These are phyloP conservation scores for Xylariaceae sp. DNA, from an alignment of 2,329 filamentous ascomycete genomes.

Conservation along the genomic window DNA sequence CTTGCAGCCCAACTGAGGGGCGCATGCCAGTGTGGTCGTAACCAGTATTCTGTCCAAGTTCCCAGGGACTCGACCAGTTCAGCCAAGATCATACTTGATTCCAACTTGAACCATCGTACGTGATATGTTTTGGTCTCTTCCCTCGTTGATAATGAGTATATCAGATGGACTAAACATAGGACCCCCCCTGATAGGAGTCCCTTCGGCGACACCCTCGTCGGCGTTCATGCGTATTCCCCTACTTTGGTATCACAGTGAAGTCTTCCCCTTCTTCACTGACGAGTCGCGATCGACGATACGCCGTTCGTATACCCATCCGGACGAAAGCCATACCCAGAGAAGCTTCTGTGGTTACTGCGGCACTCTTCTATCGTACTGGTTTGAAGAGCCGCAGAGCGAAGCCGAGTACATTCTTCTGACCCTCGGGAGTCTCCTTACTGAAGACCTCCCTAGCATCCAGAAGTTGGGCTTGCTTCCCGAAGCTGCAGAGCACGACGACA, in stretches of 20 bases:
- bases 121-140: slow-evolving; percentile 26
- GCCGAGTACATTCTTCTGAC: slow-evolving; percentile 76
- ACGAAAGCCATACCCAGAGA: slow-evolving; percentile 56
- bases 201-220: slow-evolving; percentile 66
- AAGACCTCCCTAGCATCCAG: slow-evolving; percentile 68
- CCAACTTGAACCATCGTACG: slow-evolving; percentile 66
- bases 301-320: slow-evolving; percentile 58
- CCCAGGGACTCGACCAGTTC: slow-evolving; percentile 52
- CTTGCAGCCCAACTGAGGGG: slow-evolving; percentile 51
- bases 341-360: slow-evolving; percentile 92
- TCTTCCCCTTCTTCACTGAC: slow-evolving; percentile 70
- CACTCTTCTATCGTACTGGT: slow-evolving; percentile 79
- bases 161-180: slow-evolving; percentile 1
- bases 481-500: slow-evolving; percentile 27
- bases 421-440: slow-evolving; percentile 66
- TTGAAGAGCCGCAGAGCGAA: slow-evolving; percentile 63
- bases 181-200: slow-evolving; percentile 45
- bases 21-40: slow-evolving; percentile 79
- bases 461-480: slow-evolving; percentile 67
- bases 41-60: slow-evolving; percentile 70
- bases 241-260: slow-evolving; percentile 71
- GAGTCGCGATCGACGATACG: slow-evolving; percentile 65
- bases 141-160: not conserved
- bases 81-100: slow-evolving; percentile 70
- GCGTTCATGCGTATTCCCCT: slow-evolving; percentile 81